Base-by-base conservation (phyloP, 305 asterid genomes). In the Galium porrigens region DNA sequence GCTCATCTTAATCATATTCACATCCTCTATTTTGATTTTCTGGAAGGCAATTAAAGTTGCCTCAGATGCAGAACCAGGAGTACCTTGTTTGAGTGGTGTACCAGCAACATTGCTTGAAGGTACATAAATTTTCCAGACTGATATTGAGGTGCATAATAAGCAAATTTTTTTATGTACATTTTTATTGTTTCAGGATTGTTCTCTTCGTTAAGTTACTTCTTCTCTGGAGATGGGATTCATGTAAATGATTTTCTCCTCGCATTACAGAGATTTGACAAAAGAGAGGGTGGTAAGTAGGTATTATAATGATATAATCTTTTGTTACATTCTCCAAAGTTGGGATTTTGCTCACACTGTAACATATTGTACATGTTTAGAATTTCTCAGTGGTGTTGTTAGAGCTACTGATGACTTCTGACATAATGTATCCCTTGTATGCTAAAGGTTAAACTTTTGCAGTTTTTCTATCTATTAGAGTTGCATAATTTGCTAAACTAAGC, bases 161-260 rank as follows among this genome's bases (percentile, higher is more conserved):
- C 56, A 36, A 48, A 61, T 29, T 20, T 61, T 65, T 61, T 61
- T 22, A 68, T 62, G 68, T 73, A 58, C 46, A 74, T 57, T 68
- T 72, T 78, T 65, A 65, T 64, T 73, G 14, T 58, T 67, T 56
- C 85, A 92, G 99, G 99, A 74, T 70, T 92, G 77, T 81, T 87
- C 76, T 83, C 92, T 76, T 79, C 99, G 22, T 85, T 92, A 74
- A 80, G 32, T 80, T 87, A 82, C 84, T 84, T 92, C 82, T 87
- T 92, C 76, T 83, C 90, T 70, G 87, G 71, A 74, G 76, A 86
- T 71, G 91, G 97, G 58, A 29, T 69, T 73, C 94, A 87, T 74
- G 83, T 78, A 42, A 71, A 63, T 69, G 89, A 89, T 74, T 92
- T 77, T 79, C 88, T 87, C 80, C 81, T 89, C 54, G 79, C 84